Percentiles rank a stretch among this genome's conserved stretches.
These are phyloP conservation scores for Durotheca rogersii DNA, from an alignment of 495 filamentous ascomycete species.

Conservation along the genomic window DNA sequence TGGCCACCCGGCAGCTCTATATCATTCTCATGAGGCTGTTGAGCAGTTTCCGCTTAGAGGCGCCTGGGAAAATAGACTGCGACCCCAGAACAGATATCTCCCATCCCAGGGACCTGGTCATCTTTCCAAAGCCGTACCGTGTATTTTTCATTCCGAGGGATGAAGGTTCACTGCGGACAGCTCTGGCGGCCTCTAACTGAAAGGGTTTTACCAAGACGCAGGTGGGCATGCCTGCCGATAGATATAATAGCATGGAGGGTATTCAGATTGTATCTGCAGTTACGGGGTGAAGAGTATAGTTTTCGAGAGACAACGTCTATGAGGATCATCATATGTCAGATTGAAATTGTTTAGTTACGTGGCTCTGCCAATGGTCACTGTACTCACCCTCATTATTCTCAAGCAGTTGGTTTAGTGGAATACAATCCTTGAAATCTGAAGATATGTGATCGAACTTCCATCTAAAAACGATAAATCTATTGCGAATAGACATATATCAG, in stretches of 20 bases:
- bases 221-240: too few species aligned
- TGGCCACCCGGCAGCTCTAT: constrained; percentile 67
- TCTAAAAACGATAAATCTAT: too few species aligned
- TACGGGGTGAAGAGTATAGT: background rate
- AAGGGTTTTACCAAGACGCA: too few species aligned
- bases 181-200: constrained; percentile 23
- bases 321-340: too few species aligned
- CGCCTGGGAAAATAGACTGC: constrained; percentile 50
- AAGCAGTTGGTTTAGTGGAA: too few species aligned
- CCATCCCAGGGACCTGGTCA: constrained; percentile 60
- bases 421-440: too few species aligned
- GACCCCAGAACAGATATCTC: constrained; percentile 57
- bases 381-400: too few species aligned
- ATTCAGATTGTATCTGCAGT: background rate
- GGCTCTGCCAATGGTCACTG: too few species aligned
- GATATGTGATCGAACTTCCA: too few species aligned
- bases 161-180: constrained; percentile 40
- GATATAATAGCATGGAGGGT: background rate
- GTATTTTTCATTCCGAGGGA: constrained; percentile 57
- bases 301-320: background rate
- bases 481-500: too few species aligned
- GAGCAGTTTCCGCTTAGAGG: constrained; percentile 58
- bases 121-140: constrained; percentile 56
- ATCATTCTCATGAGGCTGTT: constrained; percentile 63
- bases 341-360: too few species aligned